A percentile compares a stretch with the other conserved stretches of the same genome.
Conservation (phyloP, 2,329 filamentous ascomycete genomes). For the Tympanopsis confertula region DNA sequence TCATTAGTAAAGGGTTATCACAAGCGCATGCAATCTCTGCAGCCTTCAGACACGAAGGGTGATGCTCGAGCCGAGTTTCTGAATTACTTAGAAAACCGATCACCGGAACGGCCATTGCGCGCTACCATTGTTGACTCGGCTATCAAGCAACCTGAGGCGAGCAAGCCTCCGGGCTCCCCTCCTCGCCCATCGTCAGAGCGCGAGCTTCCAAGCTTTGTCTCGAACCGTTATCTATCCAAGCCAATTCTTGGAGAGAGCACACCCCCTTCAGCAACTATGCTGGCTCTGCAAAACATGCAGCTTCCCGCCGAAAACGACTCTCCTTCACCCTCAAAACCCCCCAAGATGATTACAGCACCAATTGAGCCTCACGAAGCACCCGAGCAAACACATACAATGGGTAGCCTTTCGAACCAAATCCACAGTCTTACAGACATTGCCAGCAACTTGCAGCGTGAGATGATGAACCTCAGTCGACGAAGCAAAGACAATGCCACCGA, state of each 20-base stretch:
- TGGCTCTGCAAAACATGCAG: slow-evolving; percentile 55
- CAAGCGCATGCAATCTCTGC: slow-evolving; percentile 53
- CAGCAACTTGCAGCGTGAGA: slow-evolving; percentile 53
- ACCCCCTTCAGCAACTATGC: slow-evolving; percentile 53
- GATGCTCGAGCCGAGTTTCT: slow-evolving; percentile 48
- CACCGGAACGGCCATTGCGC: not conserved
- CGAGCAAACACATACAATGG: slow-evolving; percentile 23
- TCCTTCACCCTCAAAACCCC: slow-evolving; percentile 25
- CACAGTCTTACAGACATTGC: slow-evolving; percentile 52
- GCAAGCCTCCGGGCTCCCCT: not conserved
- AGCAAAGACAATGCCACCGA: slow-evolving; percentile 64
- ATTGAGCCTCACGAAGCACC: not conserved
- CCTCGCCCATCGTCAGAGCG: not conserved
- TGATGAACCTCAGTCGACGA: slow-evolving; percentile 51
- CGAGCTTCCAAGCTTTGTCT: not conserved
- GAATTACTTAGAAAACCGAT: slow-evolving; percentile 26
- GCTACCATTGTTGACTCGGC: not conserved
- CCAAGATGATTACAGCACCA: too few relatives aligned
- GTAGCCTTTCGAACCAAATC: slow-evolving; percentile 48
- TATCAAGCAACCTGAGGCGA: not conserved
- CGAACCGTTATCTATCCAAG: slow-evolving; percentile 24
- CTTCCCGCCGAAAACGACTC: slow-evolving; percentile 30
- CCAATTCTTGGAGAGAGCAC: slow-evolving; percentile 52
- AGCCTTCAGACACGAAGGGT: slow-evolving; percentile 31
- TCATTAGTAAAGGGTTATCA: slow-evolving; percentile 18